A percentile compares a stretch with the other conserved stretches of the same genome.
Conservation (phyloP, 2,329 filamentous ascomycete species). For the Penicillium sp. region DNA sequence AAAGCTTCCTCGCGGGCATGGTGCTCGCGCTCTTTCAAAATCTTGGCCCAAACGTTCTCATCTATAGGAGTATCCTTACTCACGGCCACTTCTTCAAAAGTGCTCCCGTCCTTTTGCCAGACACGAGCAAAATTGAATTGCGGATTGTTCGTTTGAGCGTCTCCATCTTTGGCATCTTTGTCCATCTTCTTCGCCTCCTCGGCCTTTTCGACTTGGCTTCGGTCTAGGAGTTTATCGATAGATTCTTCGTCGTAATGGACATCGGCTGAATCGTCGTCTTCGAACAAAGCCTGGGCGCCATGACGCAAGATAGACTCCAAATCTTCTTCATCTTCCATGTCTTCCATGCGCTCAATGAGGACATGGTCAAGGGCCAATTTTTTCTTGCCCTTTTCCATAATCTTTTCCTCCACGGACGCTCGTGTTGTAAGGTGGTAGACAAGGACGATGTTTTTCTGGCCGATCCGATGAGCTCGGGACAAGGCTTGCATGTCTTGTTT, state of each 20-base stretch:
- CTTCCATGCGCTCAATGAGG: constrained; percentile 87
- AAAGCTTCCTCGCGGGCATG: constrained; percentile 72
- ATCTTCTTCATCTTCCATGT: constrained; percentile 77
- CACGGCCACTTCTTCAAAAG: constrained; percentile 59
- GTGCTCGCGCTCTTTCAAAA: constrained; percentile 77
- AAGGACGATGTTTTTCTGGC: constrained; percentile 91
- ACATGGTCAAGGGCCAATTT: constrained; percentile 97
- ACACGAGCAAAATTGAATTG: constrained; percentile 89
- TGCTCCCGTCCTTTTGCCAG: constrained; percentile 79
- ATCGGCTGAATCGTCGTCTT: constrained; percentile 66
- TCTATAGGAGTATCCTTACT: constrained; percentile 57
- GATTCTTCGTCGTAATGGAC: constrained; percentile 79
- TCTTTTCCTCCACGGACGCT: constrained; percentile 87
- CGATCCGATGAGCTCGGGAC: constrained; percentile 91
- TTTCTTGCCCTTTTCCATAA: constrained; percentile 90
- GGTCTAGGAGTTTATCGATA: constrained; percentile 88
- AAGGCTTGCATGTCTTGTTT: constrained; percentile 97
- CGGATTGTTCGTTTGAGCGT: constrained; percentile 58
- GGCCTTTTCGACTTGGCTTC: constrained; percentile 75
- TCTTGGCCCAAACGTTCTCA: constrained; percentile 82
- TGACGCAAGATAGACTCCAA: constrained; percentile 84
- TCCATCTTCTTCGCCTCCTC: constrained; percentile 51
- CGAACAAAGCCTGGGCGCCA: constrained; percentile 83
- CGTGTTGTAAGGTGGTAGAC: constrained; percentile 95
- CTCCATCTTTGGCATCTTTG: constrained; percentile 21